Base-by-base conservation (phyloP, 2,329 filamentous ascomycete genomes). In the Claviceps pazoutovae region DNA sequence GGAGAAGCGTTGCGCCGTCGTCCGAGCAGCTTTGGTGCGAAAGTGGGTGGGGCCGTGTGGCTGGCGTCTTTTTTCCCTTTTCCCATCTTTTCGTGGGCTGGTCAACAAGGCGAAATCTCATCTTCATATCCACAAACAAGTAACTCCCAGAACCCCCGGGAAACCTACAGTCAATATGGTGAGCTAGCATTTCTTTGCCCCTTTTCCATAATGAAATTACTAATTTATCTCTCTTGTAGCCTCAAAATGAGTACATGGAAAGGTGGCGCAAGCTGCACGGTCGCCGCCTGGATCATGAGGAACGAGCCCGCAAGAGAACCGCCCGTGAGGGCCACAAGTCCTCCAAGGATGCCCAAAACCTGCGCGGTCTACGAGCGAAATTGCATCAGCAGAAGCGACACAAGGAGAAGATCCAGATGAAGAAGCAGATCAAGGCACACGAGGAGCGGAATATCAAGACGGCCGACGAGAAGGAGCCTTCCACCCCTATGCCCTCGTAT, bases 331-430 rank as follows among this genome's bases (percentile, higher is more conserved):
- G 82, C 54, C 91, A 98, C 76, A 83, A 90, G 71, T 81, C 81
- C 52, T 93, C 86, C 49, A 79, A 93, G 65, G 84, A 95, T 72
- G 89, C 93, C 23, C 91, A 97, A 75, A 95, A 93, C 69, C 78
- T 96, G 64, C 84, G 86, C 56, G 93, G 93, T 58, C 80, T 97
- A 61, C 79, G 88, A 56, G 93, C 93, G 60, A 98, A 98, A 77
- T 75, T 95, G 63, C 84, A 93, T 74, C 85, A 91, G 69, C 84
- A 97, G 79, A 88, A 90, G 76, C 82, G 93, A 26, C 87, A 89
- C 74, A 86, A 90, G 68, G 90, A 98, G 76, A 98, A 98, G 84
- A 95, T 95, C 66, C 88, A 95, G 78, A 90, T 95, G 85, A 86
- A 85, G 71, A 95, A 95, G 78, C 75, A 83, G 64, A 94, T 98